phyloP scores from a whole-genome alignment of 495 filamentous ascomycete species.

The Neurospora tetraspora region DNA sequence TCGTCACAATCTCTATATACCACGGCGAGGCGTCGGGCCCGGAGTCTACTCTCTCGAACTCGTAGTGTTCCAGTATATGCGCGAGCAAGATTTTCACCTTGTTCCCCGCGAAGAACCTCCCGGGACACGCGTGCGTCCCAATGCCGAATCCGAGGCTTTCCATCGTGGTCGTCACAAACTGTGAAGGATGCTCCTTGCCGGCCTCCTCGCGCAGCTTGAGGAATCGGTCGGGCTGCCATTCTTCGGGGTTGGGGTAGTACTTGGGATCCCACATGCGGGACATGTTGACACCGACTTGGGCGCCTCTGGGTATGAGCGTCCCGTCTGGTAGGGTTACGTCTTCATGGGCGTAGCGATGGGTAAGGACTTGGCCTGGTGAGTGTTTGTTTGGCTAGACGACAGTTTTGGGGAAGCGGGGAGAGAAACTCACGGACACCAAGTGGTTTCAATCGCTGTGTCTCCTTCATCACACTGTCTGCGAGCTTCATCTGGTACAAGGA shows the following conservation, averaged over 20 bases:
- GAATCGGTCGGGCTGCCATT: slow-evolving; percentile 1
- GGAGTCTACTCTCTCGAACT: neutral
- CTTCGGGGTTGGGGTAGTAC: neutral
- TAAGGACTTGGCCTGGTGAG: no score
- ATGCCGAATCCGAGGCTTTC: slow-evolving; percentile 31
- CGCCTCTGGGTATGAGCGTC: neutral
- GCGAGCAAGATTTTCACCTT: slow-evolving; percentile 29
- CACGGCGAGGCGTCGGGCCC: no score
- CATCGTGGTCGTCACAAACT: neutral
- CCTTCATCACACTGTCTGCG: slow-evolving; percentile 4
- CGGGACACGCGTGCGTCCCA: slow-evolving; percentile 42
- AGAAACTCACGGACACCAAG: no score
- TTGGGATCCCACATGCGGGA: neutral
- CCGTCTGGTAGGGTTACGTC: slow-evolving; percentile 1
- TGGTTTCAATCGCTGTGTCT: neutral
- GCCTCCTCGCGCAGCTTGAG: neutral
- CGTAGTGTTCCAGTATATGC: neutral
- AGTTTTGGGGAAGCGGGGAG: no score
- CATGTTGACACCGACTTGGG: neutral
- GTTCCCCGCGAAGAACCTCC: slow-evolving; percentile 42
- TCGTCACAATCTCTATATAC: no score
- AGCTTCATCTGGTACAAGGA: slow-evolving; percentile 6
- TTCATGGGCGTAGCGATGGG: no score
- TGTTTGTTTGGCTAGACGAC: no score
- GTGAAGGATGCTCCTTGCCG: neutral